Percentiles rank a stretch among this genome's conserved stretches.
Conservation (phyloP, 345 rosid species). For the Clarkia xantiana region DNA sequence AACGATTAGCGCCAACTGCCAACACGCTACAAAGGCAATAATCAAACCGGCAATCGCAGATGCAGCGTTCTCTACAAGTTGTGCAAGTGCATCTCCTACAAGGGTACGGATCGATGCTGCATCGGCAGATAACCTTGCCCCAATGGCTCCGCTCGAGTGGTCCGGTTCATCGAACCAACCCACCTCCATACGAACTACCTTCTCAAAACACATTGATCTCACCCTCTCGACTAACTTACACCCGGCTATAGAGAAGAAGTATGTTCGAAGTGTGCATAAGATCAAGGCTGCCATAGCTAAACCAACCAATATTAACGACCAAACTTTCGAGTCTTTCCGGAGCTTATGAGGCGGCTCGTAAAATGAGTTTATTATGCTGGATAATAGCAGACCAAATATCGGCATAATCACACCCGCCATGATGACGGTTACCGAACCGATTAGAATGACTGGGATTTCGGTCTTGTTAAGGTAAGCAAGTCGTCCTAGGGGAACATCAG, state of each 20-base stretch:
- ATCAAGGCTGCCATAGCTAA: constrained; percentile 51
- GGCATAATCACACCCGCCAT: constrained; percentile 50
- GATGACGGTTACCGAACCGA: constrained; percentile 40
- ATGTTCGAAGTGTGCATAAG: constrained; percentile 28
- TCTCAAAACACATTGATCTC: constrained; percentile 64
- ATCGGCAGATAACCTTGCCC: constrained; percentile 82
- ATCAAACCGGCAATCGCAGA: constrained; percentile 47
- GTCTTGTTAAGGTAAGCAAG: constrained; percentile 68
- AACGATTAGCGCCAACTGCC: constrained; percentile 53
- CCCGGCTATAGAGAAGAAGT: constrained; percentile 64
- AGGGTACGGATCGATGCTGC: constrained; percentile 57
- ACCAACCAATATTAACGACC: constrained; percentile 43
- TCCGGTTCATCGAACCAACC: constrained; percentile 70
- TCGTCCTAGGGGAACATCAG: constrained; percentile 36
- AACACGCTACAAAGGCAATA: constrained; percentile 57
- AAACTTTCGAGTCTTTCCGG: constrained; percentile 47
- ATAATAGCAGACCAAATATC: constrained; percentile 37
- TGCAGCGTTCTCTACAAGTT: constrained; percentile 41
- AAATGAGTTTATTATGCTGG: constrained; percentile 37
- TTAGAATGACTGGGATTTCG: constrained; percentile 48
- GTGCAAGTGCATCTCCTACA: constrained; percentile 68
- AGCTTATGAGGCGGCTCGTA: constrained; percentile 43
- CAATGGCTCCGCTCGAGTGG: constrained; percentile 68
- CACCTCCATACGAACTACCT: constrained; percentile 72
- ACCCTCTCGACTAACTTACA: constrained; percentile 48